Evolutionary conservation across 176 grass and related monocot species (phyloP).

Genomic region (Rhipidocladum racemiflorum): DNA sequence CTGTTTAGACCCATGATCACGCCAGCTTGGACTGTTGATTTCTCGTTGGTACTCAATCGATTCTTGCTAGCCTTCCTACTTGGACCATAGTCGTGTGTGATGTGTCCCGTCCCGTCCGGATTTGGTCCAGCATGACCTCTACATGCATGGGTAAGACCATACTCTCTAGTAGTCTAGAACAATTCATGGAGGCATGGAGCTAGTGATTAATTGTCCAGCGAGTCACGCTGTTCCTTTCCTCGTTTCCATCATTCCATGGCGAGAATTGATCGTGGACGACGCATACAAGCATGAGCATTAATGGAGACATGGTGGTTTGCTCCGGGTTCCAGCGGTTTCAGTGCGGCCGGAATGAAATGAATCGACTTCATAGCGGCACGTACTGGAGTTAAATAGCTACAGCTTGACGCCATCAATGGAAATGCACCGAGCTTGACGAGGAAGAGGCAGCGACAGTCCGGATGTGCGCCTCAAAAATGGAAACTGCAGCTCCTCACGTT

Average conservation of each 20-base stretch:
- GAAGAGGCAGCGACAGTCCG: no score
- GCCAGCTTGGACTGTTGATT: neutral
- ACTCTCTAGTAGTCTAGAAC: neutral
- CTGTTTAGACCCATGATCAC: neutral
- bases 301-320: neutral
- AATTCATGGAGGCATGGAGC: neutral
- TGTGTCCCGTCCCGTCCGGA: neutral
- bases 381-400: neutral
- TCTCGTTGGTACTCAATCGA: neutral
- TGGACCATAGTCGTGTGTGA: neutral
- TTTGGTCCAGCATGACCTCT: neutral
- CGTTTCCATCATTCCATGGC: neutral
- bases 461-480: no score
- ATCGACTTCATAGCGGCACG: neutral
- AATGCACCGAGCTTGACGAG: no score
- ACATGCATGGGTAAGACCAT: neutral
- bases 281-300: neutral
- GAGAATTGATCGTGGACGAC: neutral
- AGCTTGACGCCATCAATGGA: no score
- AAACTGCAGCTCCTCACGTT: no score
- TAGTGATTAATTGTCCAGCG: neutral
- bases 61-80: neutral
- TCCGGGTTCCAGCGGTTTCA: neutral
- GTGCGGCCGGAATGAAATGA: neutral
- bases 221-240: neutral